Conservation (phyloP, 192 early-diverging fungal genomes). For the Podila epicladia region DNA sequence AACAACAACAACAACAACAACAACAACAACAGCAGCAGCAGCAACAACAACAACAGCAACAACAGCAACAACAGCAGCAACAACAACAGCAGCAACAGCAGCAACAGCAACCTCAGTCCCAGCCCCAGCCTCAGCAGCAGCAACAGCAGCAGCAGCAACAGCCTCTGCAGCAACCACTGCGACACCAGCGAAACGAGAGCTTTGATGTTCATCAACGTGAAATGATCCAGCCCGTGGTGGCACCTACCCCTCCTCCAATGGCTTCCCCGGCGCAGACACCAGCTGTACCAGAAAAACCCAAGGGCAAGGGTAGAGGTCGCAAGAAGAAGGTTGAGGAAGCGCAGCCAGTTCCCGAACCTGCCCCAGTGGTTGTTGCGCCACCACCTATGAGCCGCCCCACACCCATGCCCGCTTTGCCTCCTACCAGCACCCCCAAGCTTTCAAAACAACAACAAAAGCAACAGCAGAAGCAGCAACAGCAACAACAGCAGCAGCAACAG, state of each 20-base stretch:
- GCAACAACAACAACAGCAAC: conserved; percentile 15
- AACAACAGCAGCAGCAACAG: conserved; percentile 14
- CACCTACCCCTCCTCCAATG: not conserved
- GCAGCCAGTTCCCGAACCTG: not conserved
- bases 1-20: conserved; percentile 9
- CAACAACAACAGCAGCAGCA: conserved; percentile 4
- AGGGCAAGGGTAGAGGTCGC: not conserved
- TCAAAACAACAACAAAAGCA: conserved; percentile 2
- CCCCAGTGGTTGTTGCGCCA: not conserved
- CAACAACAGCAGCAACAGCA: conserved; percentile 5
- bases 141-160: conserved; percentile 34
- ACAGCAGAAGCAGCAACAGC: conserved; percentile 18
- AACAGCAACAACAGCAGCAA: not conserved
- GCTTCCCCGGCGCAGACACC: not conserved
- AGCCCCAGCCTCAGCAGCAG: conserved; percentile 9
- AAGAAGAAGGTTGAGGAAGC: not conserved
- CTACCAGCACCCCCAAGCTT: not conserved
- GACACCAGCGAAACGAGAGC: not conserved
- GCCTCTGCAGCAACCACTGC: conserved; percentile 13
- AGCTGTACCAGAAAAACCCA: not conserved
- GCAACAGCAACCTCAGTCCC: conserved; percentile 10
- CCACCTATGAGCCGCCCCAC: not conserved
- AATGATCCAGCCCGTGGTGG: conserved; percentile 4
- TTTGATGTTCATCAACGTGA: not conserved
- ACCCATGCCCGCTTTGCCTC: conserved; percentile 3